Percentiles rank a stretch among this genome's conserved stretches.
Conservation (phyloP, 2,329 filamentous ascomycete species). For the Penicillium griseofulvum region DNA sequence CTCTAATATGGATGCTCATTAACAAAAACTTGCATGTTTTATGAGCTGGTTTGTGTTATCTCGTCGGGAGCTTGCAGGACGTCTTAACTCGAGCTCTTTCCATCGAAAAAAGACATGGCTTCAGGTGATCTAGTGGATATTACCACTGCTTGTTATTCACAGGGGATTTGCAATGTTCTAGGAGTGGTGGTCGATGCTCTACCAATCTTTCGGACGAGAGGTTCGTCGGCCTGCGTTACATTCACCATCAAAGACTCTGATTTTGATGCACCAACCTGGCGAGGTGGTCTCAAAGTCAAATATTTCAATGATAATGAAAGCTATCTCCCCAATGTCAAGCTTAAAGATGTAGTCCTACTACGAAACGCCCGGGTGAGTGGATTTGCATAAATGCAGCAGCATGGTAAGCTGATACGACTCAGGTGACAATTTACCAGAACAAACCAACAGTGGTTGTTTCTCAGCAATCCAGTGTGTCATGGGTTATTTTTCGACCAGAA, state of each 20-base stretch:
- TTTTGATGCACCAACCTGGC: slow-evolving; percentile 45
- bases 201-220: slow-evolving; percentile 51
- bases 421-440: slow-evolving; percentile 23
- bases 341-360: slow-evolving; percentile 65
- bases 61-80: neutral
- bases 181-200: slow-evolving; percentile 69
- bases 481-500: slow-evolving; percentile 36
- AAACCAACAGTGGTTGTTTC: slow-evolving; percentile 27
- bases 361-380: slow-evolving; percentile 54
- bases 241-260: slow-evolving; percentile 60
- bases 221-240: slow-evolving; percentile 60
- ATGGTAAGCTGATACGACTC: slow-evolving; percentile 1
- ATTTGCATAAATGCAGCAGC: neutral
- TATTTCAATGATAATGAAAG: slow-evolving; percentile 57
- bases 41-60: neutral
- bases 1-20: neutral
- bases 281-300: slow-evolving; percentile 48
- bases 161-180: slow-evolving; percentile 56
- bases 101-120: slow-evolving; percentile 14
- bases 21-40: neutral
- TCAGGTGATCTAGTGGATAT: slow-evolving; percentile 46
- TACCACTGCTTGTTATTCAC: slow-evolving; percentile 44
- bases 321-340: slow-evolving; percentile 45
- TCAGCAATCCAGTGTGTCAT: slow-evolving; percentile 28
- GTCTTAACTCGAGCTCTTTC: neutral